Evolutionary conservation across 352 stramenopile species (phyloP).

Genomic region (Blastocystis hominis): DNA sequence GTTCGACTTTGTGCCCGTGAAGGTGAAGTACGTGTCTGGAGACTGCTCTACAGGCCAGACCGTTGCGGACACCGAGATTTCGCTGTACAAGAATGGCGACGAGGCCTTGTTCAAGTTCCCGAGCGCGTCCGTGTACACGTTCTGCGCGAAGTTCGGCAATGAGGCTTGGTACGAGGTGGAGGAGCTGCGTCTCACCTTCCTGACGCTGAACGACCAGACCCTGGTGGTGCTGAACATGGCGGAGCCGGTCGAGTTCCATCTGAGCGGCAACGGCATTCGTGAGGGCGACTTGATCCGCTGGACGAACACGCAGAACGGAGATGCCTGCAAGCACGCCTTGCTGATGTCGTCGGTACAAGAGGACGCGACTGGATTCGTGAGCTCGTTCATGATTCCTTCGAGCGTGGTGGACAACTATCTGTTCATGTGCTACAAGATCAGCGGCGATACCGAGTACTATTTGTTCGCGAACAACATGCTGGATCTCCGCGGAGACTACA

Average conservation of each 20-base stretch:
- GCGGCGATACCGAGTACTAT: constrained; percentile 6
- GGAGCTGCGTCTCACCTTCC: background rate
- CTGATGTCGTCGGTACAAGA: background rate
- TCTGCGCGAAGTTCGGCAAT: constrained; percentile 41
- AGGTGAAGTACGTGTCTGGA: constrained; percentile 31
- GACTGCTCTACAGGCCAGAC: background rate
- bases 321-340: background rate
- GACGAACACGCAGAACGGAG: constrained; percentile 3
- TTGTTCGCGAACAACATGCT: constrained; percentile 23
- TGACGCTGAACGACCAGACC: background rate
- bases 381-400: background rate
- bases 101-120: constrained; percentile 24
- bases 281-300: constrained; percentile 48
- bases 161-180: constrained; percentile 5
- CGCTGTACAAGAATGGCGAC: background rate
- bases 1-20: constrained; percentile 30
- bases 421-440: constrained; percentile 49
- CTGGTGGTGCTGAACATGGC: background rate
- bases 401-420: background rate
- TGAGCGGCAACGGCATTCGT: constrained; percentile 27
- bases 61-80: background rate
- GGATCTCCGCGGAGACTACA: constrained; percentile 10
- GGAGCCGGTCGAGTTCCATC: background rate
- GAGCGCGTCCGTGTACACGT: background rate
- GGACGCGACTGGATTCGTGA: background rate